phyloP scores from a whole-genome alignment of 768 basidiomycete species.

The Russula abietina region DNA sequence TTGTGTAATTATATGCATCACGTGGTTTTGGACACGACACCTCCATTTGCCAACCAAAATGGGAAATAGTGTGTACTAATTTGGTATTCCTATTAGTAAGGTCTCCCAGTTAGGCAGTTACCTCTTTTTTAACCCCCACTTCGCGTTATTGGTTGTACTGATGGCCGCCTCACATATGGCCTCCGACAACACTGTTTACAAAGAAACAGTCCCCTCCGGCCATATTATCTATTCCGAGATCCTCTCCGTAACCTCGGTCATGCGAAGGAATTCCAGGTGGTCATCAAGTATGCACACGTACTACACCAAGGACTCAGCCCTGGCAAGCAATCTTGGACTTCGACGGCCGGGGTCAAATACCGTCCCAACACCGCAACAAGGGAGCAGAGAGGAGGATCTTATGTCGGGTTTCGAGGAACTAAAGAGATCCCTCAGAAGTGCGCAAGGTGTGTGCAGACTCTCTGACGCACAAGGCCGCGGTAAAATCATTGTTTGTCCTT shows the following conservation, averaged over 20 bases:
- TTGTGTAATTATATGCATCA: slow-evolving; percentile 13
- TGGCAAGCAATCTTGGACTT: slow-evolving; percentile 71
- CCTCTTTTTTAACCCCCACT: neutral
- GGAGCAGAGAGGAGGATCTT: slow-evolving; percentile 71
- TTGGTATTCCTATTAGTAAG: neutral
- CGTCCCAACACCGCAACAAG: slow-evolving; percentile 41
- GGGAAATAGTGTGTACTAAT: slow-evolving; percentile 14
- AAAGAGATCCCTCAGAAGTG: slow-evolving; percentile 63
- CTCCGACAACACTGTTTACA: neutral
- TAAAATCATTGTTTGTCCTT: neutral
- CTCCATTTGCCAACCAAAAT: neutral
- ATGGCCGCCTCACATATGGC: slow-evolving; percentile 9
- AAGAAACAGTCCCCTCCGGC: slow-evolving; percentile 44
- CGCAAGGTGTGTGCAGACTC: slow-evolving; percentile 45
- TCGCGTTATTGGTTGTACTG: neutral
- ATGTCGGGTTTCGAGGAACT: slow-evolving; percentile 88
- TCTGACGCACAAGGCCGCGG: neutral
- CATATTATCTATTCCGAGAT: slow-evolving; percentile 89
- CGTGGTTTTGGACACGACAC: neutral
- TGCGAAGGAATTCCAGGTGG: slow-evolving; percentile 99
- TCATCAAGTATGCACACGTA: slow-evolving; percentile 64
- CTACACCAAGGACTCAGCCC: slow-evolving; percentile 53
- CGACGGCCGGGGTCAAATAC: slow-evolving; percentile 49
- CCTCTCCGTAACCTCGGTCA: slow-evolving; percentile 81
- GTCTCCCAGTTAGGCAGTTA: slow-evolving; percentile 2